A percentile compares a stretch with the other conserved stretches of the same genome.
These are phyloP conservation scores for Diplogelasinospora grovesii DNA, from an alignment of 495 filamentous ascomycete genomes.

Conservation along the genomic window DNA sequence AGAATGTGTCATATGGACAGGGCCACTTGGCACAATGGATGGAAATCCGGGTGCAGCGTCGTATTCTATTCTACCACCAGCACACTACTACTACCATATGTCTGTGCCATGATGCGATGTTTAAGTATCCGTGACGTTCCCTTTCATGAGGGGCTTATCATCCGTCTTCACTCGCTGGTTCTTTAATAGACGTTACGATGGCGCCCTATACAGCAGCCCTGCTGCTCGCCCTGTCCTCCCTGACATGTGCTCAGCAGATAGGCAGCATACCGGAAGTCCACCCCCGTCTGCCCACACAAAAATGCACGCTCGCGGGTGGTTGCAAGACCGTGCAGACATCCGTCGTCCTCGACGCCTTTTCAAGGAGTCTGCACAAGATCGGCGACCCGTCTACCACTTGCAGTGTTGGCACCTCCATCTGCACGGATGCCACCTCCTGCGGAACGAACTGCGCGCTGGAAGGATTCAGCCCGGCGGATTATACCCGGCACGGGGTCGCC, in stretches of 20 bases:
- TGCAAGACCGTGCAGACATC: slow-evolving; percentile 46
- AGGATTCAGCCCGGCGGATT: slow-evolving; percentile 42
- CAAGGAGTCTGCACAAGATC: slow-evolving; percentile 12
- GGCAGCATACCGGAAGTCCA: slow-evolving; percentile 31
- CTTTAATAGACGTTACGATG: too few species aligned
- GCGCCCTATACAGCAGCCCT: too few species aligned
- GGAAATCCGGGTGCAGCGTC: too few species aligned
- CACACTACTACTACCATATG: too few species aligned
- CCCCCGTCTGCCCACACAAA: slow-evolving; percentile 48
- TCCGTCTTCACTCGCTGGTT: too few species aligned
- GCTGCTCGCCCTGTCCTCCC: neutral
- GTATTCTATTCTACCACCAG: too few species aligned
- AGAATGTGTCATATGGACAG: too few species aligned
- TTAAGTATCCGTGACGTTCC: too few species aligned
- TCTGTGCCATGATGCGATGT: too few species aligned
- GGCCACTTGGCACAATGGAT: too few species aligned
- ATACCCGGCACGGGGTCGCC: slow-evolving; percentile 34
- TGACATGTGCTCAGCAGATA: slow-evolving; percentile 12
- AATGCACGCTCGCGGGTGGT: slow-evolving; percentile 44
- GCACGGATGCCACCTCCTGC: slow-evolving; percentile 38
- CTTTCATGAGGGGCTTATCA: too few species aligned
- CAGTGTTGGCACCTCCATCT: slow-evolving; percentile 47
- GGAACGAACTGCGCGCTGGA: slow-evolving; percentile 44
- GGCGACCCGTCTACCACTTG: slow-evolving; percentile 5
- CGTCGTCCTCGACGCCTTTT: slow-evolving; percentile 50